Evolutionary conservation across 2,329 filamentous ascomycete species (phyloP), one percentile per base, ranked within the genome.

Genomic region (Falciphora oryzae): DNA sequence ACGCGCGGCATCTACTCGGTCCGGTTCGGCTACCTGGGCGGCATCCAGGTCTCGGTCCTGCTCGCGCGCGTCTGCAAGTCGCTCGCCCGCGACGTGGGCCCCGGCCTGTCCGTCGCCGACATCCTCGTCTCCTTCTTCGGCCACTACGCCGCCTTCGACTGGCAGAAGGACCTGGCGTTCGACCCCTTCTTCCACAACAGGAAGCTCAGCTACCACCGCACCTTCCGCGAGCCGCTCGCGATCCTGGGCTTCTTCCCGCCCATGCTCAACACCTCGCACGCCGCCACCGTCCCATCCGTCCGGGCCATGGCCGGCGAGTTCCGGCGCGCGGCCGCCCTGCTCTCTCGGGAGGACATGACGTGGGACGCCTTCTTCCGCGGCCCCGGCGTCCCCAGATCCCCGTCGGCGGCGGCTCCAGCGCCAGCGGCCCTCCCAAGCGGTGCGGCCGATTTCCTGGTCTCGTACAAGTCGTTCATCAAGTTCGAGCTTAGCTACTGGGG

Each of bases 401-500:
- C 57, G 61, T 62, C 29, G 4, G 32, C 38, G 6, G 32, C 32
- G 5, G 32, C 32, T 32, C 32, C 32, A 32, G 32, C 11, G 11
- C 32, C 32, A 32, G 28, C 22, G 63, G 64, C 22, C 25, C 53
- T 62, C n/a, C 27, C 67, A 0, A 62, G 65, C 13, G 78, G 76
- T 14, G 74, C 76, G 6, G 63, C 66, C 1, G 78, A 81, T 3
- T 90, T 90, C 67, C 70, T 89, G 7, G 68, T 68, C 1, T 70
- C 75, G 0, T 85, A 84, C 71, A 80, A 77, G 64, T 82, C 76
- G 63, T 90, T 86, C 69, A 74, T 87, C 65, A 85, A 83, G 69
- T 80, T 90, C 63, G 83, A 88, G 65, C 79, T 85, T 1, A 85
- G 87, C 60, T 90, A 87, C 73, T 90, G 88, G 88, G 86, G 86